These are phyloP conservation scores for Iris pallida DNA, from an alignment of 116 monocot species.

Conservation along the genomic window DNA sequence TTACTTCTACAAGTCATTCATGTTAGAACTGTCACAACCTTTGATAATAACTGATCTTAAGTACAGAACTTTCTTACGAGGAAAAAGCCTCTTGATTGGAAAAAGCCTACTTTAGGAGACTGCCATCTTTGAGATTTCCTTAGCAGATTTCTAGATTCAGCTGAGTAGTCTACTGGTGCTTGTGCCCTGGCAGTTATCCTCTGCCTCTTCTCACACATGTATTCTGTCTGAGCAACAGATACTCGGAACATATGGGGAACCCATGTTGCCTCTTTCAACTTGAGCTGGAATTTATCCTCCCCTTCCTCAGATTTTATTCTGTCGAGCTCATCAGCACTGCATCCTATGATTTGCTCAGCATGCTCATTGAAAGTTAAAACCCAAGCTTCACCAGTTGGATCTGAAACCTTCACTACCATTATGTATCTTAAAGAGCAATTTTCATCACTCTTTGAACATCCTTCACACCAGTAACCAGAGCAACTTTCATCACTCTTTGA, in stretches of 20 bases:
- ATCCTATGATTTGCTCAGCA: conserved; percentile 90
- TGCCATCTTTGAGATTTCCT: conserved; percentile 75
- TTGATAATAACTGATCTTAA: background rate
- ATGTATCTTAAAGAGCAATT: conserved; percentile 84
- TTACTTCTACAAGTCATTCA: too few species aligned
- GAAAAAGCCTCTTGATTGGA: too few species aligned
- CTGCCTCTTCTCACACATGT: conserved; percentile 76
- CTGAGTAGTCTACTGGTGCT: conserved; percentile 51
- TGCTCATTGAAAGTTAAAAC: conserved; percentile 91
- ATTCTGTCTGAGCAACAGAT: conserved; percentile 68
- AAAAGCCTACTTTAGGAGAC: conserved; percentile 20
- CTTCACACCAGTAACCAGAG: conserved; percentile 97
- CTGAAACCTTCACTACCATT: conserved; percentile 77
- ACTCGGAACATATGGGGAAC: conserved; percentile 73
- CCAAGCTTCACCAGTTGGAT: conserved; percentile 88
- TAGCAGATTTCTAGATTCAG: conserved; percentile 66
- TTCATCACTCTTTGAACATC: conserved; percentile 84
- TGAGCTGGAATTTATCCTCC: conserved; percentile 63
- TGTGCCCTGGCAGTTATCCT: conserved; percentile 22
- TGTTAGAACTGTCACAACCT: background rate
- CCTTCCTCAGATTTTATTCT: conserved; percentile 84
- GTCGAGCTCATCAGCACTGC: conserved; percentile 87
- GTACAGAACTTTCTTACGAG: background rate
- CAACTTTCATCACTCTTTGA: too few species aligned
- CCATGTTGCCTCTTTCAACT: conserved; percentile 84